Evolutionary conservation across 1,284 basidiomycete species (phyloP), one percentile per base, ranked within the genome.

Genomic region (Chondrostereum purpureum): DNA sequence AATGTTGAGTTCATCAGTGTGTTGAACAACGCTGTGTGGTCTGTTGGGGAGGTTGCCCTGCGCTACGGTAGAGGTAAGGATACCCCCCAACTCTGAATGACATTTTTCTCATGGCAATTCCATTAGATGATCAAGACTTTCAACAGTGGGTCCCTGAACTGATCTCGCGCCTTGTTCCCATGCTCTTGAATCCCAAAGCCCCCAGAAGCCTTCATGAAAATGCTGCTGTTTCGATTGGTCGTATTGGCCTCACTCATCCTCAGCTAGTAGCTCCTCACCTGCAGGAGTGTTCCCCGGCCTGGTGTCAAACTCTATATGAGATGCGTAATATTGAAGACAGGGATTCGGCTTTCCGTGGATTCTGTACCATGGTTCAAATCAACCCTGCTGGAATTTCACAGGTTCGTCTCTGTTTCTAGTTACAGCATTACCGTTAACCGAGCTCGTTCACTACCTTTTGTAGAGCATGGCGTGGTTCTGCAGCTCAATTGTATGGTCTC

Each of bases 311-410:
- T 5, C 68, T 99, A 47, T 94, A 94, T 67, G 96, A 99, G 64
- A 99, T 99, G 64, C 88, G 96, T 56, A 96, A 99, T 62, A 99
- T 99, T 60, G 95, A 99, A 56, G 96, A 99, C 71, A 99, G 99
- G 69, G 96, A 98, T 61, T 96, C 92, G n/a, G 96, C 96, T 4
- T 99, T 99, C 79, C 77, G 93, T 48, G 96, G 96, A 2, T 79
- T 99, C 57, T 99, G 96, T 68, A 92, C 92, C 45, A 85, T 98
- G 50, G 92, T 99, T 53, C 89, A 94, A 65, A 80, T 82, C 42
- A 98, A 98, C 62, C 95, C 95, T 10, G 81, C 80, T 43, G 93
- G 92, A 2, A 89, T 96, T 50, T 79, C 89, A 40, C 88, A 88
- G 75, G 90, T 87, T 49, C 55, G 78, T 65, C 17, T 13, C 45